Evolutionary conservation across 2,329 filamentous ascomycete genomes (phyloP).

Genomic region (Phyllosticta citriasiana): DNA sequence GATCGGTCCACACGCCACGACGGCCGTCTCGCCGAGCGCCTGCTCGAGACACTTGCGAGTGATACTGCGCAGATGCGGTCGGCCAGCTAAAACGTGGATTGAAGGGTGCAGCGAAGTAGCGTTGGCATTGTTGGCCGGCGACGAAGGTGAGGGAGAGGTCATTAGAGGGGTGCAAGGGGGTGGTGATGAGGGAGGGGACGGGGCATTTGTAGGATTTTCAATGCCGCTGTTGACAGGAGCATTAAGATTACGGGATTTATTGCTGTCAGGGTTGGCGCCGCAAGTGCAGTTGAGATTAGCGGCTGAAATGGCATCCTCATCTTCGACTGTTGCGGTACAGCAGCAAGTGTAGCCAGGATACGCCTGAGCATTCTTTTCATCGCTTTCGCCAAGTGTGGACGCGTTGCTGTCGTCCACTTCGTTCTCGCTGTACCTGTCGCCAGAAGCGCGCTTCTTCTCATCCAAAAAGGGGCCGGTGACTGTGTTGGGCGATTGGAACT

Average conservation of each 20-base stretch:
- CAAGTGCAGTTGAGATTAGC: conserved; percentile 27
- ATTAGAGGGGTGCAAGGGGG: background rate
- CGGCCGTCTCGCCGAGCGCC: conserved; percentile 51
- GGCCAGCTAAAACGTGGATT: conserved; percentile 36
- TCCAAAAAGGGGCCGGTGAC: conserved; percentile 11
- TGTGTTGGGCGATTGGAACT: background rate
- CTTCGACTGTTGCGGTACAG: conserved; percentile 39
- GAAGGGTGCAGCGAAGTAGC: conserved; percentile 21
- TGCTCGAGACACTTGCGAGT: conserved; percentile 47
- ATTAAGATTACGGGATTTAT: conserved; percentile 7
- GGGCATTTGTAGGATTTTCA: conserved; percentile 13
- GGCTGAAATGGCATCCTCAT: conserved; percentile 30
- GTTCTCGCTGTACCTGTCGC: conserved; percentile 19
- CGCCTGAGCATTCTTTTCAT: conserved; percentile 14
- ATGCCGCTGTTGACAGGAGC: conserved; percentile 4
- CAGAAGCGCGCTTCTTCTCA: conserved; percentile 11
- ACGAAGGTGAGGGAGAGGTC: background rate
- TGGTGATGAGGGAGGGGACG: background rate
- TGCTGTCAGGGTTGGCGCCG: conserved; percentile 15
- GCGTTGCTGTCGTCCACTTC: conserved; percentile 14
- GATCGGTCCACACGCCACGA: conserved; percentile 52
- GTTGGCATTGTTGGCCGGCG: background rate
- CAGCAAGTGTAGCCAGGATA: conserved; percentile 33
- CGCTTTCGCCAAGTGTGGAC: conserved; percentile 10
- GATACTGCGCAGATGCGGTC: conserved; percentile 42